Evolutionary conservation across 495 filamentous ascomycete species (phyloP), one percentile per base, ranked within the genome.

Genomic region (Aspergillus coremiiformis): DNA sequence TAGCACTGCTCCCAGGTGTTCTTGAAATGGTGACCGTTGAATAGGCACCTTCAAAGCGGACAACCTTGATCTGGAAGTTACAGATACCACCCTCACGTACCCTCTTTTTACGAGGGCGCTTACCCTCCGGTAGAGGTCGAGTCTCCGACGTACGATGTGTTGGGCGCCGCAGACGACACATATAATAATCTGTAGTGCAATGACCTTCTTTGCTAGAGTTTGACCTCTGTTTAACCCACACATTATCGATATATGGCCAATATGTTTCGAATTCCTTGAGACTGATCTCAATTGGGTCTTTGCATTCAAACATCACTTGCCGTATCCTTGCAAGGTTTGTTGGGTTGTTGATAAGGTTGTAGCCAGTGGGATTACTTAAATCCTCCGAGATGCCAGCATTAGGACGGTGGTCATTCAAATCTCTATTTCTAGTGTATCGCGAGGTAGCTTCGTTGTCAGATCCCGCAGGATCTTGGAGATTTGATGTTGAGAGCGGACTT

Each of bases 221-320:
- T 12, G 73, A 72, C 50, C 74, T 72, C 47, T 79, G 75, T 43
- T 76, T 73, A 3, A 77, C 72, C 75, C 74, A 79, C 14, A 78
- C 73, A 57, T 79, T 79, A 47, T 78, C 75, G 23, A 79, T 73
- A 43, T 76, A 79, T 3, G 75, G 76, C 75, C 75, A 79, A 54
- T 79, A 78, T 12, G 68, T 74, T 47, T 78, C 74, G 42, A 78
- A 77, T 30, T 78, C 75, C 19, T 71, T 65, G 30, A 72, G 56
- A 19, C 67, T 75, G 50, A 77, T 75, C 57, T 78, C 76, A 42
- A 79, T 78, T 12, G 72, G 71, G 32, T 78, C 74, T 30, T 68
- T 73, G 61, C 76, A 71, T 42, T 78, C 76, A 39, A 78, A 78
- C 44, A 79, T 55, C 1, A 75, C 68, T 45, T 68, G 64, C 29